Evolutionary conservation across 2,329 filamentous ascomycete genomes (phyloP), one percentile per base, ranked within the genome.

Genomic region (Colletotrichum sp.): DNA sequence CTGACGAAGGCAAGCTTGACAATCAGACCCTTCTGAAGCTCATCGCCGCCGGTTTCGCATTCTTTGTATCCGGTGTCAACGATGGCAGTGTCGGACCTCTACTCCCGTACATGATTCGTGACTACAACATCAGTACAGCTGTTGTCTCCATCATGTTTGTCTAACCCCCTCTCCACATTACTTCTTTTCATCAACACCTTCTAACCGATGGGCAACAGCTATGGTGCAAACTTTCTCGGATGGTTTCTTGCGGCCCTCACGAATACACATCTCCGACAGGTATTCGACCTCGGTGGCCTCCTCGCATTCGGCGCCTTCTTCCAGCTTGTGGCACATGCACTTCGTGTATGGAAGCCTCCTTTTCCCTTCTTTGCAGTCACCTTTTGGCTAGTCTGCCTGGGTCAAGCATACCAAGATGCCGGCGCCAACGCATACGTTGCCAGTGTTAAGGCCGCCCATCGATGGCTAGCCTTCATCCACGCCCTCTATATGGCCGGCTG

Each of bases 61-160:
- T 93, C 84, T 93, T 94, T 79, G 90, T 92, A 34, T 91, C 92
- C 0, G 92, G 92, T 0, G 86, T 91, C 64, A 94, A 93, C 72
- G 92, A 94, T 80, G 92, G 92, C 36, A 92, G 89, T 75, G 84
- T 93, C 1, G 92, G 92, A 4, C 88, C 92, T 2, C 78, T 94
- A 16, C 89, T 93, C 2, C 92, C 92, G 0, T 92, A 93, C 79
- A 87, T 94, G 12, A 86, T 93, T 6, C 85, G 87, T 7, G 87
- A 88, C 5, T 93, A 93, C 79, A 77, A 84, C 7, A 88, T 92
- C 62, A 87, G 83, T 15, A 92, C 90, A 0, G 88, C 87, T 26
- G 84, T 88, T 32, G 85, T 90, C 6, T 86, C 89, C 1, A 83
- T 89, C 26, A 82, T 92, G 85, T 91, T 82, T 75, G 85, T 77